Base-by-base conservation (phyloP, 2,329 filamentous ascomycete genomes). In the Cladophialophora psammophila region DNA sequence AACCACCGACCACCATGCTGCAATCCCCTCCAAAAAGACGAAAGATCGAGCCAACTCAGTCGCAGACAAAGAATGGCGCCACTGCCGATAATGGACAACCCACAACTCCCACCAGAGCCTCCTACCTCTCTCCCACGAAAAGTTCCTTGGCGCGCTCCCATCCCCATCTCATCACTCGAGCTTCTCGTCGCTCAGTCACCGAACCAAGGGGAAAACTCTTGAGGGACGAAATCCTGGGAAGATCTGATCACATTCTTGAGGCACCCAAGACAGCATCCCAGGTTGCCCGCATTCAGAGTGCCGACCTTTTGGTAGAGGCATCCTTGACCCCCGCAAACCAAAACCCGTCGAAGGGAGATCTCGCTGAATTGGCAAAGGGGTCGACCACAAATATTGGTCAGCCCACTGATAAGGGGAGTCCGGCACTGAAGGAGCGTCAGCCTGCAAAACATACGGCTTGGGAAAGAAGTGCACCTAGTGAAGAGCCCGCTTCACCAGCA, bases 71-170 rank as follows among this genome's bases (percentile, higher is more conserved):
- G 32, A 42, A 12, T 26, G 45, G 31, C 26, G 20, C 32, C 12
- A 7, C 38, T 18, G 9, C 50, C 31, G 36, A 31, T 26, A 34
- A 40, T 35, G 20, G 4, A 60, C 61, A 71, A 45, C 68, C 68
- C 4, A 61, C 65, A 2, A 73, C 70, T 15, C 72, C 70, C 1
- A 69, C 66, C 35, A 58, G 71, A 60, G 68, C 71, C 15, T 74
- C 72, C 15, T 74, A 73, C 62, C 64, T 59, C 26, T 74, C 73
- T 10, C 73, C 73, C 3, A 74, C 73, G 8, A 74, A 73, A 61
- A 69, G 72, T 53, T 73, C 72, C 31, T 38, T 74, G n/a, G 64
- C 72, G 42, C 71, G 73, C 34, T 73, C 71, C 32, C 67, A 74
- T 62, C 73, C 73, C 15, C 65, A 70, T 34, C 65, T 74, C 12